Percentiles rank a stretch among this genome's conserved stretches.
Evolutionary conservation across 2,329 filamentous ascomycete species (phyloP).

Genomic region (Paramyrothecium roridum): DNA sequence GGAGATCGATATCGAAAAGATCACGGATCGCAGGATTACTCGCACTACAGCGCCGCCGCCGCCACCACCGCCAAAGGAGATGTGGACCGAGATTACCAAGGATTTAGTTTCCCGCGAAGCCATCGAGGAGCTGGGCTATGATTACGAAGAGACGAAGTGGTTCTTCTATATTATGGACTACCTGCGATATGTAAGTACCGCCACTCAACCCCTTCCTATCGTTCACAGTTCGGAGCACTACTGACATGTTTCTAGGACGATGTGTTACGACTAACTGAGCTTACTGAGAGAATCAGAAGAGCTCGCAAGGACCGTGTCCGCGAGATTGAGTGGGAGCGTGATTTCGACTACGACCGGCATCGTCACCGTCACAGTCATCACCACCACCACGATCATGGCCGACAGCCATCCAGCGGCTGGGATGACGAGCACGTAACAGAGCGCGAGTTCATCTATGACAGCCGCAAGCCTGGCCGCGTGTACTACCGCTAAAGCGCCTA

Average conservation of each 20-base stretch:
- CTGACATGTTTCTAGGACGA: slow-evolving; percentile 65
- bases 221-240: slow-evolving; percentile 2
- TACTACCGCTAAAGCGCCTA: slow-evolving; percentile 16
- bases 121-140: slow-evolving; percentile 79
- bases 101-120: slow-evolving; percentile 85
- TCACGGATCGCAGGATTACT: slow-evolving; percentile 47
- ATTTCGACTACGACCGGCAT: slow-evolving; percentile 50
- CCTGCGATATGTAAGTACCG: slow-evolving; percentile 70
- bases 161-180: slow-evolving; percentile 95
- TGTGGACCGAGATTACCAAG: slow-evolving; percentile 98
- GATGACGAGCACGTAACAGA: slow-evolving; percentile 66
- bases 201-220: background rate
- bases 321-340: slow-evolving; percentile 57
- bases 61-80: slow-evolving; percentile 53
- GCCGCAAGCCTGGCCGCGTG: slow-evolving; percentile 22
- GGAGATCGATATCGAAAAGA: slow-evolving; percentile 53
- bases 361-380: slow-evolving; percentile 33
- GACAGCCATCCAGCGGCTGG: slow-evolving; percentile 29
- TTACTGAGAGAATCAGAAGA: slow-evolving; percentile 78
- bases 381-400: slow-evolving; percentile 24
- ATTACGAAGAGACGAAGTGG: slow-evolving; percentile 83
- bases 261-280: slow-evolving; percentile 76
- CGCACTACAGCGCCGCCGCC: slow-evolving; percentile 30
- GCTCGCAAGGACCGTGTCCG: slow-evolving; percentile 49
- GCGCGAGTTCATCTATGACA: slow-evolving; percentile 65